phyloP scores from a whole-genome alignment of 2,329 filamentous ascomycete species.

The Penicillium brasilianum region DNA sequence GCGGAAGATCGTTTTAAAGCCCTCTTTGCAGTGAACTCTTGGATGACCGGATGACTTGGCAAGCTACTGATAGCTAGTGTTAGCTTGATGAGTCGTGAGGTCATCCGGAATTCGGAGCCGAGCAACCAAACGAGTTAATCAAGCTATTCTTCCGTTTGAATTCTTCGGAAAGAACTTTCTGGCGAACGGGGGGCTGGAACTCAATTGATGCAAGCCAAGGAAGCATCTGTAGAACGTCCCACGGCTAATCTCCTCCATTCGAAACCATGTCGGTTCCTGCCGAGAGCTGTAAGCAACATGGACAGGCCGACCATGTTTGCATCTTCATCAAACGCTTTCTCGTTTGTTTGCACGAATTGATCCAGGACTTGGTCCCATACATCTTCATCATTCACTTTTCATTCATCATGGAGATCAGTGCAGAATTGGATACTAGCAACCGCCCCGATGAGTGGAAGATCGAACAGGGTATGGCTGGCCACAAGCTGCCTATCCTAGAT shows the following conservation, averaged over 20 bases:
- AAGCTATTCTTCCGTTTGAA: not conserved
- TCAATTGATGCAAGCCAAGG: slow-evolving; percentile 5
- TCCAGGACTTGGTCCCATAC: too few species aligned
- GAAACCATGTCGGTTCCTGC: not conserved
- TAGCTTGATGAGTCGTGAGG: slow-evolving; percentile 6
- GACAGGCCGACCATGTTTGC: not conserved
- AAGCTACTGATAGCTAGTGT: not conserved
- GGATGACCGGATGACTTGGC: not conserved
- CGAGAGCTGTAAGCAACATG: not conserved
- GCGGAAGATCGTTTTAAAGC: not conserved
- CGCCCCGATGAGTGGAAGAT: slow-evolving; percentile 59
- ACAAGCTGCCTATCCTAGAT: slow-evolving; percentile 55
- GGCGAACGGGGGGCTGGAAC: not conserved
- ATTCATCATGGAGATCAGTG: slow-evolving; percentile 8
- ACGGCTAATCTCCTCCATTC: not conserved
- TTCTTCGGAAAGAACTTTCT: not conserved
- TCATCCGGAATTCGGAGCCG: not conserved
- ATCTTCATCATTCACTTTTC: not conserved
- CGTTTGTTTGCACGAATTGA: not conserved
- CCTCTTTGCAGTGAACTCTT: not conserved
- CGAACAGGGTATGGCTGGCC: slow-evolving; percentile 57
- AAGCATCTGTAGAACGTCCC: not conserved
- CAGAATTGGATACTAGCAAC: slow-evolving; percentile 26
- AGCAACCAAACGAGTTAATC: not conserved
- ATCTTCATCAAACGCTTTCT: not conserved